A percentile compares a stretch with the other conserved stretches of the same genome.
phyloP scores from a whole-genome alignment of 176 grass and related monocot genomes.

The Otatea glauca region DNA sequence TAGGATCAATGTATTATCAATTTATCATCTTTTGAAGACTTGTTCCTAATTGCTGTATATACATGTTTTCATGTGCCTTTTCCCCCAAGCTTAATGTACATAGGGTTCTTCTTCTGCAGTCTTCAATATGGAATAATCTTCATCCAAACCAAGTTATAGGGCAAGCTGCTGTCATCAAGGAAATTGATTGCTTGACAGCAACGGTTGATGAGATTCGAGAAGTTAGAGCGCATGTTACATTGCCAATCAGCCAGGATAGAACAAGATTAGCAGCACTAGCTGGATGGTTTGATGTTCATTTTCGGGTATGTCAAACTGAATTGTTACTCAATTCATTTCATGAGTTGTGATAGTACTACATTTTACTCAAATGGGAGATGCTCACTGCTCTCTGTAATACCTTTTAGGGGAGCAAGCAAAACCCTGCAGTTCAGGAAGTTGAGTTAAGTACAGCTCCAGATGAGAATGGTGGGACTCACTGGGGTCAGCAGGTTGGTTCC shows the following conservation, averaged over 20 bases:
- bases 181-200: slow-evolving; percentile 94
- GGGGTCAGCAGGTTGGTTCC: slow-evolving; percentile 91
- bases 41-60: neutral
- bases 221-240: slow-evolving; percentile 61
- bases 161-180: slow-evolving; percentile 74
- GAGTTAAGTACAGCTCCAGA: slow-evolving; percentile 87
- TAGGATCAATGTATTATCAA: neutral
- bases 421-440: slow-evolving; percentile 70
- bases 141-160: slow-evolving; percentile 89
- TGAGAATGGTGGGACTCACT: slow-evolving; percentile 74
- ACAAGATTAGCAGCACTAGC: slow-evolving; percentile 75
- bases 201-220: slow-evolving; percentile 82
- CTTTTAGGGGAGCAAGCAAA: slow-evolving; percentile 68
- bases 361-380: neutral
- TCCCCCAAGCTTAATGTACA: neutral
- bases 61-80: slow-evolving; percentile 27
- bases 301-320: slow-evolving; percentile 64
- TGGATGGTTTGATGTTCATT: slow-evolving; percentile 99
- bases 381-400: slow-evolving; percentile 30
- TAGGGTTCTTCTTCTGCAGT: slow-evolving; percentile 50
- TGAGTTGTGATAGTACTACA: slow-evolving; percentile 1
- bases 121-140: slow-evolving; percentile 94
- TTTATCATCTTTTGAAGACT: neutral
- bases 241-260: slow-evolving; percentile 66
- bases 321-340: neutral